These are phyloP conservation scores for Trichoderma aggressivum DNA, from an alignment of 2,329 filamentous ascomycete genomes.

Conservation along the genomic window DNA sequence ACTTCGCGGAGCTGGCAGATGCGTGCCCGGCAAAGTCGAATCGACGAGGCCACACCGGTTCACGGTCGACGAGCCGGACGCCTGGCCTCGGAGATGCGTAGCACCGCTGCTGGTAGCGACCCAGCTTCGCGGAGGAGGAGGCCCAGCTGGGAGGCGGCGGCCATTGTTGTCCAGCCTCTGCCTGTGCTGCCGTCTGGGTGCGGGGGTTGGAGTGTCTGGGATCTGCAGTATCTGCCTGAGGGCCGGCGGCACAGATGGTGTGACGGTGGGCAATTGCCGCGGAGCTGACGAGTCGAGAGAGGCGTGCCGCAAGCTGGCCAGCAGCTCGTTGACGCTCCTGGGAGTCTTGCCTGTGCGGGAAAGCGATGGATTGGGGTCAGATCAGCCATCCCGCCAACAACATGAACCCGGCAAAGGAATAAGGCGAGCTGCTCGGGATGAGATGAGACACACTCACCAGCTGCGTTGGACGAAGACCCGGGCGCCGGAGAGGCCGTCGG, in stretches of 20 bases:
- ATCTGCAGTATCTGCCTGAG: slow-evolving; percentile 58
- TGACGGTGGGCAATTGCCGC: slow-evolving; percentile 30
- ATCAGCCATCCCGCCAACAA: slow-evolving; percentile 4
- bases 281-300: slow-evolving; percentile 31
- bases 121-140: slow-evolving; percentile 59
- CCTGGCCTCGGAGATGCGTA: slow-evolving; percentile 18
- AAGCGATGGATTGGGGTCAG: not conserved
- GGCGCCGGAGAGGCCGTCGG: slow-evolving; percentile 48
- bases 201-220: slow-evolving; percentile 53
- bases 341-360: slow-evolving; percentile 31
- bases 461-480: slow-evolving; percentile 27
- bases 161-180: slow-evolving; percentile 45
- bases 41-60: slow-evolving; percentile 19
- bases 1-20: slow-evolving; percentile 44
- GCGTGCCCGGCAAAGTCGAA: slow-evolving; percentile 42
- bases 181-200: slow-evolving; percentile 43
- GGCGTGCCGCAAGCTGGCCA: slow-evolving; percentile 53
- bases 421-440: not conserved
- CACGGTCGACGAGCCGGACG: slow-evolving; percentile 25
- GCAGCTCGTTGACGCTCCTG: slow-evolving; percentile 56
- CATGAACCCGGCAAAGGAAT: not conserved
- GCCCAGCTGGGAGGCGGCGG: slow-evolving; percentile 54
- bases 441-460: slow-evolving; percentile 26
- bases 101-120: slow-evolving; percentile 27
- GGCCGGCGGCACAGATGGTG: slow-evolving; percentile 56